Percentiles rank a stretch among this genome's conserved stretches.
Conservation (phyloP, 805 yeast genomes). For the Metschnikowia kunwiensis region DNA sequence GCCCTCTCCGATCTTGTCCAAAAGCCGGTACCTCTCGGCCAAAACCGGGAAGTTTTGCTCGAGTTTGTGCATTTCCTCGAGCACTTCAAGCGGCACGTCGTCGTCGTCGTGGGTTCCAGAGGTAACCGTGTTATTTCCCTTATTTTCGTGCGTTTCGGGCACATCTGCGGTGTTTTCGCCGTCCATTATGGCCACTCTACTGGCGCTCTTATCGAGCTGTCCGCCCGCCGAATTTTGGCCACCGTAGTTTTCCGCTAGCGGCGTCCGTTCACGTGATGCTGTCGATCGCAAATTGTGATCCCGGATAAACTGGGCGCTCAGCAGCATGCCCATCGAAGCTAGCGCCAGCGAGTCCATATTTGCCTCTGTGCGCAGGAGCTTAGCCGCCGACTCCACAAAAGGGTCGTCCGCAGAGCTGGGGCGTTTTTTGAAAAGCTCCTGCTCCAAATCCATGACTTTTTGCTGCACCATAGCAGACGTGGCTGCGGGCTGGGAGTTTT, state of each 20-base stretch:
- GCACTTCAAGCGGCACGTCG: conserved; percentile 50
- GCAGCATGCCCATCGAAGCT: conserved; percentile 1
- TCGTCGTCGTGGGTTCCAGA: conserved; percentile 30
- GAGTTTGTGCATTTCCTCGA: conserved; percentile 56
- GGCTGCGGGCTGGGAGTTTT: conserved; percentile 6
- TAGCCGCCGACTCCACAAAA: conserved; percentile 25
- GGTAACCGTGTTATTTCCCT: conserved; percentile 18
- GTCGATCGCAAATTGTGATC: conserved; percentile 17
- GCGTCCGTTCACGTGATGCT: conserved; percentile 6
- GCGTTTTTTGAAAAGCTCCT: conserved; percentile 14
- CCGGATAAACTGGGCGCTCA: conserved; percentile 13
- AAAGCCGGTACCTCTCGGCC: conserved; percentile 44
- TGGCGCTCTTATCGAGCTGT: conserved; percentile 6
- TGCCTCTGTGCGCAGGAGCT: conserved; percentile 6
- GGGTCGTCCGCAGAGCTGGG: conserved; percentile 27
- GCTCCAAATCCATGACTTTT: conserved; percentile 7
- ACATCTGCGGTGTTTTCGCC: not conserved
- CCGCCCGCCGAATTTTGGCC: not conserved
- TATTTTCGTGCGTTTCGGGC: not conserved
- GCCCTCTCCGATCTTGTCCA: conserved; percentile 66
- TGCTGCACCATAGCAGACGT: conserved; percentile 6
- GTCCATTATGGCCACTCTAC: conserved; percentile 1
- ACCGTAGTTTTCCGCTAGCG: not conserved
- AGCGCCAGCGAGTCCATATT: not conserved
- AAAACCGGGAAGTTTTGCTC: conserved; percentile 55